These are phyloP conservation scores for Puya raimondii DNA, from an alignment of 176 grass and related monocot species.

Conservation along the genomic window DNA sequence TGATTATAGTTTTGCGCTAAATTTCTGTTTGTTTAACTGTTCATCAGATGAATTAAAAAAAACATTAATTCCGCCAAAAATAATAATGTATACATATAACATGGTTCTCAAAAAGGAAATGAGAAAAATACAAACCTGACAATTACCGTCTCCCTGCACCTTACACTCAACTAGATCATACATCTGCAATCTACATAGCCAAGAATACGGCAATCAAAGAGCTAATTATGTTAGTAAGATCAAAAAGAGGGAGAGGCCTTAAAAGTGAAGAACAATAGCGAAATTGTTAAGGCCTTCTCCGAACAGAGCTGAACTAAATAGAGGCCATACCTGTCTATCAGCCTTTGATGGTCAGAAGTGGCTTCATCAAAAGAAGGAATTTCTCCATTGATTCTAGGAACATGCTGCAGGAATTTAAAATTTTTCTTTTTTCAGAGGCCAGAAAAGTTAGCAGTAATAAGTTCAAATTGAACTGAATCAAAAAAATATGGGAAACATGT, in stretches of 20 bases:
- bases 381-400: constrained; percentile 94
- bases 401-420: constrained; percentile 57
- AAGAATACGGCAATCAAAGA: constrained; percentile 8
- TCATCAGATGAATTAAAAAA: too few species aligned
- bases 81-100: not conserved
- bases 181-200: constrained; percentile 57
- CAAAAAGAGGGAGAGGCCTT: constrained; percentile 1
- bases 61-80: too few species aligned
- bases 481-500: constrained; percentile 14
- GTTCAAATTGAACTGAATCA: constrained; percentile 21
- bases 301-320: not conserved
- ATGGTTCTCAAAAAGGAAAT: not conserved
- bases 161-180: constrained; percentile 84
- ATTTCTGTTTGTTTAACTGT: too few species aligned
- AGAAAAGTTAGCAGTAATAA: not conserved
- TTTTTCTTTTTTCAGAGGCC: not conserved
- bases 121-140: constrained; percentile 58
- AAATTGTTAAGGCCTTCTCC: not conserved
- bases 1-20: too few species aligned
- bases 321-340: constrained; percentile 63
- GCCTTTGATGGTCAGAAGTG: constrained; percentile 88
- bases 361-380: constrained; percentile 93
- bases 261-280: not conserved
- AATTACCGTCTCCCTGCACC: constrained; percentile 95
- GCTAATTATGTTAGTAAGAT: not conserved